Base-by-base conservation (phyloP, 768 basidiomycete genomes). In the Butyriboletus loyo region DNA sequence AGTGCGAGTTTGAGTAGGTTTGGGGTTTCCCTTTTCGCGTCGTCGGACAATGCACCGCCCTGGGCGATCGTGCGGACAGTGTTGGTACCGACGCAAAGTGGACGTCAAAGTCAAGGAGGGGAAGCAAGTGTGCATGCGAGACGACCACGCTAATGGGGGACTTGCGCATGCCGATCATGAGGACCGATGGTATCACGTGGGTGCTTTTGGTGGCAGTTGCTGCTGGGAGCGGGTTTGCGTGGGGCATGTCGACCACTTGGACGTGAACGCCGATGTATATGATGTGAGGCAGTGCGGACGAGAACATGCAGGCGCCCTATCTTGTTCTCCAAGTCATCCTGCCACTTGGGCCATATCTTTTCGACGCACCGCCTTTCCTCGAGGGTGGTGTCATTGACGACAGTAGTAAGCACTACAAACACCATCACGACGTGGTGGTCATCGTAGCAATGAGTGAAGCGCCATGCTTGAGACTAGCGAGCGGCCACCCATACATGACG, bases 301-400 rank as follows among this genome's bases (percentile, higher is more conserved):
- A 42, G 13, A 15, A 13, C 7, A 22, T 28, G 7, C 10, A n/a
- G 35, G 34, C 15, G 19, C 40, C 75, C 3, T 46, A 90, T 91
- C 83, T 97, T 97, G 75, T 92, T 94, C 66, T 91, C 83, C 24
- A 99, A 77, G 69, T 98, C 97, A 66, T 98, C 97, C 95, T 95
- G 98, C 92, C 95, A 99, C 66, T 94, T 95, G 0, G 97, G 97
- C 96, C 96, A 99, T 0, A 96, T 99, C 81, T 99, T 99, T 72
- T 96, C 96, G 30, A 99, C 97, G 64, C 97, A 98, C 49, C 95
- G 79, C 72, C 95, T 96, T 75, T 98, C 96, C 65, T 98, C 94
- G 27, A 98, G 77, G 57, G 91, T 74, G 3, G 90, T 89, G n/a
- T 80, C 82, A 31, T 78, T 71, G 36, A 92, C 72, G 4, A 92